These are phyloP conservation scores for Pelargonium exstipulatum DNA, from an alignment of 441 rosid genomes.

Conservation along the genomic window DNA sequence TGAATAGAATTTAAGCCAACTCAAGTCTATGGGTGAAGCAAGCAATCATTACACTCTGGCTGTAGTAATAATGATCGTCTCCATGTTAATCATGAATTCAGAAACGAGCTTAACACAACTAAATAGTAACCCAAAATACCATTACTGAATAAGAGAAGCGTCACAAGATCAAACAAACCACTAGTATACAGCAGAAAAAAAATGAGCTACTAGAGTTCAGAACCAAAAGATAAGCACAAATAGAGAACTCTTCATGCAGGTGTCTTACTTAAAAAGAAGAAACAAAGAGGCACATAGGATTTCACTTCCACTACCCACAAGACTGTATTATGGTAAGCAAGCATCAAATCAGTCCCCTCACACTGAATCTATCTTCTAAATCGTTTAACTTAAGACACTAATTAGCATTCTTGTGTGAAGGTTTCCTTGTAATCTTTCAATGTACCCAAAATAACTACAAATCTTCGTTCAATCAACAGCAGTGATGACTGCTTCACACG, in stretches of 20 bases:
- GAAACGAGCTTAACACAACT: not conserved
- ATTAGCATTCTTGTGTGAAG: not conserved
- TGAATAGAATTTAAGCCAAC: too few species aligned
- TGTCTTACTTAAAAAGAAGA: too few species aligned
- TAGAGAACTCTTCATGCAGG: too few species aligned
- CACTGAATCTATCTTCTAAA: too few species aligned
- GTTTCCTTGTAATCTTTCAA: not conserved
- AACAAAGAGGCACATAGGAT: too few species aligned
- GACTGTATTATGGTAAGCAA: too few species aligned
- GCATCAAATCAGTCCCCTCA: too few species aligned
- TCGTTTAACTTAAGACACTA: not conserved
- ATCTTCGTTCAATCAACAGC: not conserved
- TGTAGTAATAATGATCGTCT: not conserved
- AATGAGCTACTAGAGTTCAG: too few species aligned
- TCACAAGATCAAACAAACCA: conserved; percentile 2
- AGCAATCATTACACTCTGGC: not conserved
- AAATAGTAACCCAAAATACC: not conserved
- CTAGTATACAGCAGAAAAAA: not conserved
- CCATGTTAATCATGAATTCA: conserved; percentile 3
- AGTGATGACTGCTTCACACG: not conserved
- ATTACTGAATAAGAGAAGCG: not conserved
- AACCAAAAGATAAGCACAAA: too few species aligned
- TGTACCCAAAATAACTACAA: not conserved
- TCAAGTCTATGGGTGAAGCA: not conserved
- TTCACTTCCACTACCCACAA: too few species aligned